These are phyloP conservation scores for Waltiozyma sp. DNA, from an alignment of 1,139 yeast species.

Conservation along the genomic window DNA sequence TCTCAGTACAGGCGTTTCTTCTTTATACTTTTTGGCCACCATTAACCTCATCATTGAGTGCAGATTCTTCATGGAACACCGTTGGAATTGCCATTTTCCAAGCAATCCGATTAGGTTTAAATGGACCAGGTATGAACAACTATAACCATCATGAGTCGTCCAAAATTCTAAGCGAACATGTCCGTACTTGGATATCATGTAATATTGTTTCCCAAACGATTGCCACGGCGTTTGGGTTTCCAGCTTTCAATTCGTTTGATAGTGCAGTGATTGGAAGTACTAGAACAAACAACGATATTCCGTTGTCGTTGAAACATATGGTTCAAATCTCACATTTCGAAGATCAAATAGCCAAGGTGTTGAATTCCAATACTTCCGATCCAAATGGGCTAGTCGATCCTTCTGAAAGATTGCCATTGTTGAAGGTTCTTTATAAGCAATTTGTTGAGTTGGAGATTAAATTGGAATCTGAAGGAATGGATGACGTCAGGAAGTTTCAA, in stretches of 20 bases:
- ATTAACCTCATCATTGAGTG: constrained; percentile 81
- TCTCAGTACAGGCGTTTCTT: constrained; percentile 85
- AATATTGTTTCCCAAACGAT: constrained; percentile 82
- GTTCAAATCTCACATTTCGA: constrained; percentile 76
- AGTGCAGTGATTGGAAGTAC: constrained; percentile 51
- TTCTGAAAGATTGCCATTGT: constrained; percentile 62
- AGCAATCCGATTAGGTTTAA: constrained; percentile 85
- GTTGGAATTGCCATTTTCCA: constrained; percentile 86
- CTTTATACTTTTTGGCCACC: constrained; percentile 95
- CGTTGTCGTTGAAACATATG: constrained; percentile 58
- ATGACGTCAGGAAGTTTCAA: constrained; percentile 59
- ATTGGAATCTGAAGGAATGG: constrained; percentile 31
- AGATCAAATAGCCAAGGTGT: constrained; percentile 69
- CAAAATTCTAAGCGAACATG: constrained; percentile 46
- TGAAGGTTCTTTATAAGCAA: constrained; percentile 60
- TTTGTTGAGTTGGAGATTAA: constrained; percentile 64
- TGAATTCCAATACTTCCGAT: constrained; percentile 63
- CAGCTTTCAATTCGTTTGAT: constrained; percentile 82
- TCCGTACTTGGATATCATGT: constrained; percentile 88
- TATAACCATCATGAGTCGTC: constrained; percentile 12
- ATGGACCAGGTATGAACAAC: constrained; percentile 47
- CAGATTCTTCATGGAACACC: constrained; percentile 93
- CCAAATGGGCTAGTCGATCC: constrained; percentile 52
- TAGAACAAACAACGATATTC: constrained; percentile 35
- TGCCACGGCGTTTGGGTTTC: constrained; percentile 90